Evolutionary conservation across 163 green algal species (phyloP), one percentile per base, ranked within the genome.

Genomic region (Smithsoniella earleae): DNA sequence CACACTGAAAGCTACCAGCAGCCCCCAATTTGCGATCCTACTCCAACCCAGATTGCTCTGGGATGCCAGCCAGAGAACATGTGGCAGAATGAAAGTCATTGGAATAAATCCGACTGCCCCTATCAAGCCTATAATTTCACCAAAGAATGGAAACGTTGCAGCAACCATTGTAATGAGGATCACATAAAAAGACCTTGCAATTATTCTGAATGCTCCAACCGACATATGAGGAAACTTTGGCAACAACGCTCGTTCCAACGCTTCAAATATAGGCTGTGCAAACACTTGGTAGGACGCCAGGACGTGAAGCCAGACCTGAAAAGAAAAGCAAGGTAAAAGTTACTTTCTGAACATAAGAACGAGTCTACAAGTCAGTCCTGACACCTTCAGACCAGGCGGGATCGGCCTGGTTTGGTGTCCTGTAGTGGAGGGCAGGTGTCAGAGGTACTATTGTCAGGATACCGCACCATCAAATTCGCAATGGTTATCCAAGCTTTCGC

Each of bases 81-180:
- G 31, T 4, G 76, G 76, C 72, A 80, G 45, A 20, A 80, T 43
- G 73, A 80, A 80, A 27, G 76, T 80, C 34, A 74, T 80, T 37
- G 76, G 76, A 3, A 74, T 80, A 62, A 80, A 66, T 22, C 62
- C 69, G 6, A 80, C 36, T 2, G 73, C 66, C 34, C 76, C 76
- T 10, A 80, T 58, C 1, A 80, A 37, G 3, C 72, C 75, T 72
- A 80, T 77, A 2, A 80, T 55, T 20, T 46, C 55, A 27, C 27
- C 46, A 28, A 77, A 76, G 62, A 77, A 77, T 13, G 76, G 76
- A 1, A 80, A 66, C 0, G 76, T 2, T 1, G 76, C 65, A 2
- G 43, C 76, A 0, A 77, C 62, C 5, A 80, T 33, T 8, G 76
- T 80, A 2, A 80, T 38, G 2, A 74, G 2, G 2, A 58, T 52